Base-by-base conservation (phyloP, 192 early-diverging fungal species). In the Podila epigama region DNA sequence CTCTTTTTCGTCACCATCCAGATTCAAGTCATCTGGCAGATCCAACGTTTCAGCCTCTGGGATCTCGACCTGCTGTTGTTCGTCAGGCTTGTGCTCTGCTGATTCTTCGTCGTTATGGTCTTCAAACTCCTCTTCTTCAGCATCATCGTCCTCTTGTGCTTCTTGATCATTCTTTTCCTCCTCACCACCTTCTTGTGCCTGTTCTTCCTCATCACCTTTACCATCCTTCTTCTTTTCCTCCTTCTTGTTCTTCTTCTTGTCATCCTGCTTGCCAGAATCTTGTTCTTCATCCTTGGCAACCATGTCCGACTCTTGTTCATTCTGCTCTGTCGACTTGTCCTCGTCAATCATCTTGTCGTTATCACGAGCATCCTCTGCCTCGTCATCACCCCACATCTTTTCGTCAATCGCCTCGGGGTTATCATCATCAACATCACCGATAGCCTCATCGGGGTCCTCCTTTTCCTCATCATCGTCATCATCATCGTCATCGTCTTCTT, bases 301-400 rank as follows among this genome's bases (percentile, higher is more conserved):
- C 79, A 87, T 84, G 25, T 89, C 89, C n/a, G 69, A 63, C 42
- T 92, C 91, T 27, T 77, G 73, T 40, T 83, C 79, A 28, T 86
- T 83, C 35, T 68, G 42, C 28, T 69, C 66, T 11, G 85, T 81
- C 0, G 81, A 75, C 51, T 85, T 68, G 57, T 86, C 81, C 58
- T 90, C 84, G 35, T 86, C 75, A 69, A 89, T 89, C 29, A 84
- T 89, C 82, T 94, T 93, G 37, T 90, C 91, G 51, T 88, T 85
- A 48, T 89, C 88, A n/a, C 83, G 81, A 36, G 83, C 72, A 48
- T 81, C 75, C 36, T 88, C 82, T 20, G 83, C 82, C 32, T 85
- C 84, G 55, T 93, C 92, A 70, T 96, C 96, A 51, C 91, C 93
- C 97, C 97, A 99, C 87, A 99, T 87, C 84, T 97, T 96, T 63